Evolutionary conservation across 306 rosid genomes (phyloP).

Genomic region (Citrullus amarus): DNA sequence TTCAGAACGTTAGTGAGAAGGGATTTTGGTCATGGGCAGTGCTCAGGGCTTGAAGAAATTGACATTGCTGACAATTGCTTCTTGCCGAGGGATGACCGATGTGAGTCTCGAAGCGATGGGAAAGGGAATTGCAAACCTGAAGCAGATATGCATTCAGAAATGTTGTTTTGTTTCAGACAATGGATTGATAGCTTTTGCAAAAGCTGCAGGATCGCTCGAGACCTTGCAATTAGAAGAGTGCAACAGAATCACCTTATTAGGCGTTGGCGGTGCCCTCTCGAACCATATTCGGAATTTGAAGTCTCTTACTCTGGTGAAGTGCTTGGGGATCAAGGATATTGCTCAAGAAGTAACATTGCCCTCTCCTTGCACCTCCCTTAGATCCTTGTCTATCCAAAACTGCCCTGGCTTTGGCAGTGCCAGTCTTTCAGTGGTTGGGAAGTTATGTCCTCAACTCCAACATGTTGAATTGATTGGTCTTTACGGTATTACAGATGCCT

Average conservation of each 20-base stretch:
- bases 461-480: slow-evolving; percentile 7
- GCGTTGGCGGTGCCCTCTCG: slow-evolving; percentile 52
- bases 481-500: slow-evolving; percentile 3
- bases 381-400: slow-evolving; percentile 4
- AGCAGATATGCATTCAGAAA: slow-evolving; percentile 78
- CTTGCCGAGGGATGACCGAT: slow-evolving; percentile 80
- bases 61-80: slow-evolving; percentile 40
- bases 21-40: slow-evolving; percentile 92
- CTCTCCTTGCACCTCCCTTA: slow-evolving; percentile 11
- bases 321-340: slow-evolving; percentile 11
- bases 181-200: slow-evolving; percentile 60
- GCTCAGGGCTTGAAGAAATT: slow-evolving; percentile 69
- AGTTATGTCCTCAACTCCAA: slow-evolving; percentile 5
- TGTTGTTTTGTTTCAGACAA: slow-evolving; percentile 68
- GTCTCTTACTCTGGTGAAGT: slow-evolving; percentile 9
- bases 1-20: slow-evolving; percentile 60
- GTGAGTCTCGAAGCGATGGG: slow-evolving; percentile 76
- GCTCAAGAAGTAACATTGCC: background rate
- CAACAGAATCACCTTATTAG: slow-evolving; percentile 60
- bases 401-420: slow-evolving; percentile 15
- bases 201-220: slow-evolving; percentile 62
- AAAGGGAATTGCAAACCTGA: slow-evolving; percentile 59
- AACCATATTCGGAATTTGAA: slow-evolving; percentile 12
- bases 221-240: slow-evolving; percentile 93
- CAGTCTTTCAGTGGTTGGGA: slow-evolving; percentile 7